phyloP scores from a whole-genome alignment of 2,329 filamentous ascomycete species.

The Pyricularia sp. region DNA sequence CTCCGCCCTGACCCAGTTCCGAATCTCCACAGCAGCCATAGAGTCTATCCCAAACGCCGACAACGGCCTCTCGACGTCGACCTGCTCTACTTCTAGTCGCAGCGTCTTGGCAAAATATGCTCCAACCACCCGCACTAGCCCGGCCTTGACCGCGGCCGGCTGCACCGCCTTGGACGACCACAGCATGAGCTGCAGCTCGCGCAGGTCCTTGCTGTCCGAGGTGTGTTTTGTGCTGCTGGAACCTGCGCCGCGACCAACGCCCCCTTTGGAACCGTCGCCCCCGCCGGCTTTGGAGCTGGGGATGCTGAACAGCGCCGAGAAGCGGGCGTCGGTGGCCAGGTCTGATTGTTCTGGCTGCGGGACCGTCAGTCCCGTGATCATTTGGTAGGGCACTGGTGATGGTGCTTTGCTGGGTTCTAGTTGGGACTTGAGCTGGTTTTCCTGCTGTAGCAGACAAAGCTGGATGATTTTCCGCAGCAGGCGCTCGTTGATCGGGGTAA shows the following conservation, averaged over 20 bases:
- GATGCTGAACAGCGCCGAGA: background rate
- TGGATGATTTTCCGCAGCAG: constrained; percentile 8
- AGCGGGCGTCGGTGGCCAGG: background rate
- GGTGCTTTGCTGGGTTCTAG: background rate
- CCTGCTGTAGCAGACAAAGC: constrained; percentile 7
- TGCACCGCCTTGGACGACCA: background rate
- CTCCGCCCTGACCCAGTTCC: constrained; percentile 1
- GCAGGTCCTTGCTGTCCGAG: background rate
- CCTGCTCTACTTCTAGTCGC: background rate
- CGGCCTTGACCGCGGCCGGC: background rate
- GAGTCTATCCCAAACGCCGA: constrained; percentile 1
- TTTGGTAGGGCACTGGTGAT: constrained; percentile 5
- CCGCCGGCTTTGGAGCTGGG: background rate
- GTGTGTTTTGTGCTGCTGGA: background rate
- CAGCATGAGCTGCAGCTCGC: background rate
- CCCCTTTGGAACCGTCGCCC: background rate
- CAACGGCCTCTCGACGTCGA: background rate
- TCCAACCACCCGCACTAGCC: background rate
- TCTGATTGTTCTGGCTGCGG: background rate
- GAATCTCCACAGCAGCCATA: background rate
- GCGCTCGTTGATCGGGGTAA: constrained; percentile 8
- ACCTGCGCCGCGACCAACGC: background rate
- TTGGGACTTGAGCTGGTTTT: constrained; percentile 5
- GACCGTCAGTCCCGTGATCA: constrained; percentile 6
- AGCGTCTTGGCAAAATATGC: background rate